A percentile compares a stretch with the other conserved stretches of the same genome.
These are phyloP conservation scores for Immersiporthe knoxdaviesiana DNA, from an alignment of 2,329 filamentous ascomycete species.

Conservation along the genomic window DNA sequence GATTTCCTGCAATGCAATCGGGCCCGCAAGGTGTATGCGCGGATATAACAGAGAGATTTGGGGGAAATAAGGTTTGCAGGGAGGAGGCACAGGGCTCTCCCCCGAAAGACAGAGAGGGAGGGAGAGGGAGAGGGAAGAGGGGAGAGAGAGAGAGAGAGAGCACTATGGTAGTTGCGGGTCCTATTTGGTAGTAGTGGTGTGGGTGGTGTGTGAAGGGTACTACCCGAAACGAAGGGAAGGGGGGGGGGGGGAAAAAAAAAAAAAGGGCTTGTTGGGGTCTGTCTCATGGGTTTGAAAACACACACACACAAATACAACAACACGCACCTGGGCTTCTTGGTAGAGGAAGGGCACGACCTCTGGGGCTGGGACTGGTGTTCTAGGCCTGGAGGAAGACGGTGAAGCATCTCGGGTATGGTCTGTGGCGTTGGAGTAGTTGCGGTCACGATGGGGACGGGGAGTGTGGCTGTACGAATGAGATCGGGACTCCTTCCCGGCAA, in stretches of 20 bases:
- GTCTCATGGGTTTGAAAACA: not conserved
- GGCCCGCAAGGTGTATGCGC: slow-evolving; percentile 16
- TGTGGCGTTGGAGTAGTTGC: slow-evolving; percentile 79
- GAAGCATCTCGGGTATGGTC: slow-evolving; percentile 76
- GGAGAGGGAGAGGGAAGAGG: slow-evolving; percentile 31
- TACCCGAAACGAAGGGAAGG: too few species aligned
- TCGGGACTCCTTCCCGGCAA: slow-evolving; percentile 61
- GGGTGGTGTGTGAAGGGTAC: not conserved
- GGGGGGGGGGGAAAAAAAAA: too few species aligned
- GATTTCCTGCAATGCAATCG: slow-evolving; percentile 29
- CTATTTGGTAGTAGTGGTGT: slow-evolving; percentile 28
- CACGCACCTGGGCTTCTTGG: slow-evolving; percentile 77
- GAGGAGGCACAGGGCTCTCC: slow-evolving; percentile 29
- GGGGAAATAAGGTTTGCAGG: slow-evolving; percentile 31
- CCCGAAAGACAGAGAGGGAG: slow-evolving; percentile 28
- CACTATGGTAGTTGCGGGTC: too few species aligned
- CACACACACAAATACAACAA: too few species aligned
- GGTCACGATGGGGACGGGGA: slow-evolving; percentile 64
- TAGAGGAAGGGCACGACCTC: slow-evolving; percentile 98
- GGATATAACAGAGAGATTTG: slow-evolving; percentile 29
- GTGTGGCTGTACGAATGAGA: slow-evolving; percentile 65
- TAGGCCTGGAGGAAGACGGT: slow-evolving; percentile 74
- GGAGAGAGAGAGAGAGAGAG: slow-evolving; percentile 29
- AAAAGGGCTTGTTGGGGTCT: slow-evolving; percentile 23
- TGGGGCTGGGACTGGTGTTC: slow-evolving; percentile 84